Evolutionary conservation across 2,329 filamentous ascomycete species (phyloP).

Genomic region (Ceratocystis variospora): DNA sequence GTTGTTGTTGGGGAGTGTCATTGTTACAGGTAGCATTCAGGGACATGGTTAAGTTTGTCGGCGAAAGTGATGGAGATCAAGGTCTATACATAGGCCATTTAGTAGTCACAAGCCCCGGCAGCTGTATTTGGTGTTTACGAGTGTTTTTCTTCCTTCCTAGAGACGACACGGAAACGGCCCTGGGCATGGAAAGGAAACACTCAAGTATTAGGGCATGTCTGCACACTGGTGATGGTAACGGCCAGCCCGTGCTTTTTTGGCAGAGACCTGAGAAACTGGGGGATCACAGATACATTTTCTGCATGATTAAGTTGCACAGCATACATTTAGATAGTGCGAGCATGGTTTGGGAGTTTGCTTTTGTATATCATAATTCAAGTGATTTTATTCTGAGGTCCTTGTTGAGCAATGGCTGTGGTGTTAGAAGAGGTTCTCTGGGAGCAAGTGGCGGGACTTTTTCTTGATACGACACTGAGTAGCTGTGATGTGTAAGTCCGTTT

Average conservation of each 20-base stretch:
- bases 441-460: too few species aligned
- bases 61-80: not conserved
- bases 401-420: not conserved
- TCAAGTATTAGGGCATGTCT: not conserved
- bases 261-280: not conserved
- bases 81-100: not conserved
- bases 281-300: conserved; percentile 11
- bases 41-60: conserved; percentile 2
- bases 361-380: not conserved
- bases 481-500: too few species aligned
- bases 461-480: too few species aligned
- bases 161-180: not conserved
- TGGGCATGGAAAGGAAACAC: not conserved
- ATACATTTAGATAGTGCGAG: not conserved
- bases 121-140: not conserved
- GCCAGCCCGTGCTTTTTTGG: not conserved
- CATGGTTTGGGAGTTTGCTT: conserved; percentile 5
- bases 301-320: not conserved
- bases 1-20: conserved; percentile 8
- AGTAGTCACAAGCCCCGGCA: not conserved
- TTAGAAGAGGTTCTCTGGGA: too few species aligned
- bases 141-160: not conserved
- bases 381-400: not conserved
- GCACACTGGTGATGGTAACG: not conserved
- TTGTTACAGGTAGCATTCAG: conserved; percentile 16